Evolutionary conservation across 257 asterid species (phyloP), one percentile per base, ranked within the genome.

Genomic region (Primulina eburnea): DNA sequence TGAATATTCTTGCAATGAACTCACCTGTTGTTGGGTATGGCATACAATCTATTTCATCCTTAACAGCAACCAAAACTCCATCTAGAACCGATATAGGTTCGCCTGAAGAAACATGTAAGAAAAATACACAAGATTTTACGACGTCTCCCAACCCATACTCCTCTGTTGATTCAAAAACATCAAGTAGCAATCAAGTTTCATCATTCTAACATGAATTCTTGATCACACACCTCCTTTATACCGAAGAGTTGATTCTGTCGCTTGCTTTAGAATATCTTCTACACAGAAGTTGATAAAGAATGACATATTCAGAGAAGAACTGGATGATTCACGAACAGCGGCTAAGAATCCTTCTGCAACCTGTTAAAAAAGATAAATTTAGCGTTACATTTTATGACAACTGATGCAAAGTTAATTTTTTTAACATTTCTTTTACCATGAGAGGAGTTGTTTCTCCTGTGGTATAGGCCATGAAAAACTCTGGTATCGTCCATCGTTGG

Each of bases 21-120:
- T 71, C 10, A 84, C 98, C 98, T 70, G 98, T 90, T 14, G 98
- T 92, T 67, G 93, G 97, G 83, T 92, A 88, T 12, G 98, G 98
- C 76, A 80, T 70, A 30, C 98, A 92, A 57, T 92, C 98, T 9
- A 92, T 90, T 76, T 92, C 98, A 74, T 92, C 98, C 72, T 92
- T 92, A 10, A 92, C 68, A 32, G 95, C 97, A 18, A 92, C 59
- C 28, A 87, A 95, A 30, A 92, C 88, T 72, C 98, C 98, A 85
- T 92, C 98, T 17, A 92, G 74, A 20, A 86, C 88, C 10, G 93
- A 90, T 78, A 92, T 64, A 16, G 87, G 77, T 71, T 88, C 85
- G 37, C 96, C 98, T 92, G 81, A 5, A 72, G 4, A 65, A 65
- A 60, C 58, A 40, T 5, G 11, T 9, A 16, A 7, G 1, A 55